Evolutionary conservation across 2,329 filamentous ascomycete genomes (phyloP).

Genomic region (Metarhizium rileyi): DNA sequence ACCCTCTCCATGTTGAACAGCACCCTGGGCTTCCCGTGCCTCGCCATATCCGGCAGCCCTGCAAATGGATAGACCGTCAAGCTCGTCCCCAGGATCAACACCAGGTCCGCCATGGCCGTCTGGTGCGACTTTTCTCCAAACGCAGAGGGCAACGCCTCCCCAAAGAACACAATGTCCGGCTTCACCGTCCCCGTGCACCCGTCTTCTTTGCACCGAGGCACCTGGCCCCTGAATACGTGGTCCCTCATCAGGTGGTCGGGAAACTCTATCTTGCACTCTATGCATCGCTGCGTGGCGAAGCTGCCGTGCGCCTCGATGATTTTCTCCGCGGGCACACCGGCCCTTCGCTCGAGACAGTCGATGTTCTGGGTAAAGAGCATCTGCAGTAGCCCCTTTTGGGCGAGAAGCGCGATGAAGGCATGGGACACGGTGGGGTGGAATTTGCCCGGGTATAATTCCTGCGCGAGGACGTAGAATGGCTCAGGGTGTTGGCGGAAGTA

Average conservation of each 20-base stretch:
- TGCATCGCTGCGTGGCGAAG: constrained; percentile 84
- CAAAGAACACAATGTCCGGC: constrained; percentile 92
- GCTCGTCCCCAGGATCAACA: constrained; percentile 83
- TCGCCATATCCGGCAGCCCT: constrained; percentile 57
- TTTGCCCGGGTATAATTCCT: constrained; percentile 84
- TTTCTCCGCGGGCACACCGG: constrained; percentile 69
- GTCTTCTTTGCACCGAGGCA: constrained; percentile 56
- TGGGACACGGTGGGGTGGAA: constrained; percentile 86
- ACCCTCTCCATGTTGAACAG: constrained; percentile 83
- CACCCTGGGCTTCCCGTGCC: constrained; percentile 58
- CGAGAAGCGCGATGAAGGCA: constrained; percentile 74
- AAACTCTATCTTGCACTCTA: constrained; percentile 70
- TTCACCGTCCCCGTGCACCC: constrained; percentile 74
- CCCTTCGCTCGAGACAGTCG: constrained; percentile 82
- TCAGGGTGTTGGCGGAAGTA: constrained; percentile 79
- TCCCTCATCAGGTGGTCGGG: constrained; percentile 65
- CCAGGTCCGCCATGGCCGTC: constrained; percentile 58
- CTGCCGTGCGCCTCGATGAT: constrained; percentile 94
- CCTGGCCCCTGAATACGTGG: constrained; percentile 54
- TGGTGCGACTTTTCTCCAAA: constrained; percentile 31
- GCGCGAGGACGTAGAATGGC: constrained; percentile 87
- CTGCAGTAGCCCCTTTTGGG: constrained; percentile 65
- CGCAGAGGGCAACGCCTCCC: constrained; percentile 48
- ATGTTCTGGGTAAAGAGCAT: constrained; percentile 98
- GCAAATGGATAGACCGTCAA: constrained; percentile 85